Conservation (phyloP, 2,329 filamentous ascomycete genomes). For the Epichloe baconii region DNA sequence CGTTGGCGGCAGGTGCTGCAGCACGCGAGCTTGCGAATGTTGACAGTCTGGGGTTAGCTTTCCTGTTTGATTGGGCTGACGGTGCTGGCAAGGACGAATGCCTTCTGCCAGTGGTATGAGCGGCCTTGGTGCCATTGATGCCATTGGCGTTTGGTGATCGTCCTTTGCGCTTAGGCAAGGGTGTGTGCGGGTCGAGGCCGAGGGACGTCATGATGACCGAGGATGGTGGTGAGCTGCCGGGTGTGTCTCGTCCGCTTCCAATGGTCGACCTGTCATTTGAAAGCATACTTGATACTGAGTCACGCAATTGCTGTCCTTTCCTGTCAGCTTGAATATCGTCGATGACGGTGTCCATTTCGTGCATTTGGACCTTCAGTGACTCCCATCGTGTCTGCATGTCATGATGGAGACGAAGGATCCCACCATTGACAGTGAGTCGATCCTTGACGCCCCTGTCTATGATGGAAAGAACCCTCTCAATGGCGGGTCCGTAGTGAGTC, state of each 20-base stretch:
- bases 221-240: slow-evolving; percentile 52
- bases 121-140: slow-evolving; percentile 30
- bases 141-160: slow-evolving; percentile 33
- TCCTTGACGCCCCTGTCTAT: slow-evolving; percentile 95
- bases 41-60: slow-evolving; percentile 31
- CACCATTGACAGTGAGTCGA: slow-evolving; percentile 90
- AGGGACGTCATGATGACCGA: slow-evolving; percentile 47
- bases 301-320: slow-evolving; percentile 64
- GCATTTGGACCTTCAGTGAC: slow-evolving; percentile 61
- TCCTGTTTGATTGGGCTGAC: slow-evolving; percentile 26
- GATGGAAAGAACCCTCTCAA: slow-evolving; percentile 79
- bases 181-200: slow-evolving; percentile 35
- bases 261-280: slow-evolving; percentile 66
- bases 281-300: slow-evolving; percentile 86
- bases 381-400: slow-evolving; percentile 80
- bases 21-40: slow-evolving; percentile 37
- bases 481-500: slow-evolving; percentile 83
- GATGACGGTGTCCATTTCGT: slow-evolving; percentile 59
- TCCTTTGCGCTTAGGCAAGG: slow-evolving; percentile 28
- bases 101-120: slow-evolving; percentile 32
- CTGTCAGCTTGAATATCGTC: slow-evolving; percentile 56
- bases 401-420: slow-evolving; percentile 73
- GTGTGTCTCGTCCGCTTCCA: slow-evolving; percentile 57
- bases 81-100: slow-evolving; percentile 36
- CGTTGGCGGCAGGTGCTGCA: slow-evolving; percentile 28